Base-by-base conservation (phyloP, 768 basidiomycete species). In the Tulasnella sp. region DNA sequence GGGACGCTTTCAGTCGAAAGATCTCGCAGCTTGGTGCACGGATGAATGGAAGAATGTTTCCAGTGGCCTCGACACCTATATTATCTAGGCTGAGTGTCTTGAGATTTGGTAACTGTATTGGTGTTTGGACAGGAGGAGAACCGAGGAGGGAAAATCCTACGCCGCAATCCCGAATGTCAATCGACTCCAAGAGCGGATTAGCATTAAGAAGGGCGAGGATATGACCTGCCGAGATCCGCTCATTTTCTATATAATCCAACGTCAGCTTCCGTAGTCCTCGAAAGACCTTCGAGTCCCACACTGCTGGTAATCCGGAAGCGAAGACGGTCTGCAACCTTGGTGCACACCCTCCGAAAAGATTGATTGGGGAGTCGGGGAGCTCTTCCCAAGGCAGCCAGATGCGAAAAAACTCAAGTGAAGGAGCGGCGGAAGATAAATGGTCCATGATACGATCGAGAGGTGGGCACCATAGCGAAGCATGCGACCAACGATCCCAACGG, bases 131-230 rank as follows among this genome's bases (percentile, higher is more conserved):
- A 4, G 55, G 20, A 18, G 6, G 1, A 2, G 23, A 23, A 18
- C 2, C 1, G 26, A 57, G 23, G 16, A 9, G 23, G 26, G 55
- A 18, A 9, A 57, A 57, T 57, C 23, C 20, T 9, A 57, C 16
- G 9, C n/a, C 9, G 9, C 9, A 13, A 20, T 23, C 20, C 9
- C 9, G 16, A 26, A 57, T 20, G 9, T 20, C 26, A 2, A 57
- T 13, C 55, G 9, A 23, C 23, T 26, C 26, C 55, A 57, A 26
- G 9, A 23, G 9, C 20, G 55, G 55, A 23, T 20, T 57, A 20
- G 20, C 55, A 2, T 5, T 9, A 13, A 57, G 55, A 20, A 20
- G 9, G 16, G 55, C 55, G 20, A 57, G 96, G 95, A 42, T 15
- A 15, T 42, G 10, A 15, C 13, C 42, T 42, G 13, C 42, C 3